Evolutionary conservation across 306 rosid species (phyloP).

Genomic region (Clitoria ternatea): DNA sequence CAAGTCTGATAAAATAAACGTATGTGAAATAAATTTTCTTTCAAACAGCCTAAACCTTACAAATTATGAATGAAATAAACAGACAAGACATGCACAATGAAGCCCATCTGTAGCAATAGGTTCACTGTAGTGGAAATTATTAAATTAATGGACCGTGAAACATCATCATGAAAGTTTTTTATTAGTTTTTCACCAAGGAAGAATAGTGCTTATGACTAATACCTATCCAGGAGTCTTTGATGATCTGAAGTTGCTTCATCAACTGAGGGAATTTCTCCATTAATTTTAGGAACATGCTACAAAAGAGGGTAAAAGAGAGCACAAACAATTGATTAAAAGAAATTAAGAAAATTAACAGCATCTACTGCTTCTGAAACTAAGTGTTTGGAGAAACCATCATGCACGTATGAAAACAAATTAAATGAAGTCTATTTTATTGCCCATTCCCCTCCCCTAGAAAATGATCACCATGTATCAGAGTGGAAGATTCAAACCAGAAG

Average conservation of each 20-base stretch:
- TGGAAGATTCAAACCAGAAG: constrained; percentile 4
- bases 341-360: background rate
- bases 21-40: constrained; percentile 16
- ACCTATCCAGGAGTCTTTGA: constrained; percentile 88
- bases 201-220: constrained; percentile 11
- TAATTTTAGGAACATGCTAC: constrained; percentile 89
- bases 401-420: background rate
- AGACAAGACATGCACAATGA: background rate
- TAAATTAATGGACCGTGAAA: background rate
- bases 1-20: constrained; percentile 10
- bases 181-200: background rate
- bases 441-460: background rate
- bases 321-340: constrained; percentile 4
- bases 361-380: background rate
- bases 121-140: background rate
- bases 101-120: background rate
- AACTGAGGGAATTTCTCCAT: constrained; percentile 86
- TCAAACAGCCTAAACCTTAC: background rate
- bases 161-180: background rate
- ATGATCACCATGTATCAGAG: background rate
- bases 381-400: background rate
- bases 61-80: background rate
- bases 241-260: constrained; percentile 93
- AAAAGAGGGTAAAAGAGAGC: constrained; percentile 4
- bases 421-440: background rate